Conservation (phyloP, 805 yeast species). For the Nakazawaea sp. region DNA sequence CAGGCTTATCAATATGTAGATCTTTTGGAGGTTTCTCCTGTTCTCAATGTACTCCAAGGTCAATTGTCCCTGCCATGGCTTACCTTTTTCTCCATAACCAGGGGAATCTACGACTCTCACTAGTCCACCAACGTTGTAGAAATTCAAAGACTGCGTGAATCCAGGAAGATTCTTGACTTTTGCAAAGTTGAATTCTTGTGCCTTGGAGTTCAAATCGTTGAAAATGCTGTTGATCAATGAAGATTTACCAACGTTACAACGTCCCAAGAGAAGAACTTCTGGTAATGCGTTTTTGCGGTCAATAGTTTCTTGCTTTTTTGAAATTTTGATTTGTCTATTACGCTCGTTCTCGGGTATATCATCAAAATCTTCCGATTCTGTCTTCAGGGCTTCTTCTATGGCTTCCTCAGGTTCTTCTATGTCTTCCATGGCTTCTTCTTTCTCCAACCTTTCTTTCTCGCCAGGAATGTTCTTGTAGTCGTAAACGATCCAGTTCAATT, state of each 20-base stretch:
- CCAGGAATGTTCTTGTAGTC: conserved; percentile 53
- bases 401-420: conserved; percentile 1
- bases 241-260: conserved; percentile 85
- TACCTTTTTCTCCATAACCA: conserved; percentile 79
- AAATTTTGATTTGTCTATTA: conserved; percentile 20
- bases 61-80: conserved; percentile 58
- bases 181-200: conserved; percentile 33
- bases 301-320: conserved; percentile 18
- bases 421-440: conserved; percentile 13
- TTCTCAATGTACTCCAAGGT: conserved; percentile 55
- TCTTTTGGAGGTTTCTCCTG: conserved; percentile 47
- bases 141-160: conserved; percentile 57
- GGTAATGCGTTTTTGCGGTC: conserved; percentile 41
- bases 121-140: conserved; percentile 58
- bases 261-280: conserved; percentile 71
- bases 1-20: conserved; percentile 57
- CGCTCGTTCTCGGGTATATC: conserved; percentile 13
- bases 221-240: conserved; percentile 61
- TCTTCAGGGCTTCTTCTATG: conserved; percentile 10
- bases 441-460: conserved; percentile 26
- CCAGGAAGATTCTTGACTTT: conserved; percentile 27
- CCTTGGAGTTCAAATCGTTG: conserved; percentile 27
- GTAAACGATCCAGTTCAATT: conserved; percentile 56
- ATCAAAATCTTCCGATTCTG: neutral
- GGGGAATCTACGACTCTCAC: conserved; percentile 79